Evolutionary conservation across 331 rosid genomes (phyloP).

Genomic region (Pyrus hybrid): DNA sequence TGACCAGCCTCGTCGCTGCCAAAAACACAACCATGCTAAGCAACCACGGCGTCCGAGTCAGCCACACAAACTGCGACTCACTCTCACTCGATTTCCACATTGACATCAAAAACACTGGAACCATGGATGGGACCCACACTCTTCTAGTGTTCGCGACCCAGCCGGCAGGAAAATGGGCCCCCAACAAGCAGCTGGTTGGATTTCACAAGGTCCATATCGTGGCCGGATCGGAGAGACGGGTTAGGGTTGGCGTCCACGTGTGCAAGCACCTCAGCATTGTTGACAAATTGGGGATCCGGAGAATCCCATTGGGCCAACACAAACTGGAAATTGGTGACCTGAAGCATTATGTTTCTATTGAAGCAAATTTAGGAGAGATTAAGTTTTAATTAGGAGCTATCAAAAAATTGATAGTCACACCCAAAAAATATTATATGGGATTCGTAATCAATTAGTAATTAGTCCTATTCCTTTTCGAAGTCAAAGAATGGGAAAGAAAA

Average conservation of each 20-base stretch:
- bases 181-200: conserved; percentile 40
- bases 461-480: not conserved
- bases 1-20: conserved; percentile 2
- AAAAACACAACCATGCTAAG: conserved; percentile 30
- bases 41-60: conserved; percentile 30
- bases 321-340: conserved; percentile 64
- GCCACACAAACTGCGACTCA: conserved; percentile 41
- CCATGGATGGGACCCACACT: conserved; percentile 69
- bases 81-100: conserved; percentile 27
- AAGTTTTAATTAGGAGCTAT: conserved; percentile 1
- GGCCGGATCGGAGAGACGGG: conserved; percentile 41
- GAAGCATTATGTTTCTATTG: conserved; percentile 47
- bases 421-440: not conserved
- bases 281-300: conserved; percentile 61
- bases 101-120: conserved; percentile 56
- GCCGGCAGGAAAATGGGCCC: conserved; percentile 33
- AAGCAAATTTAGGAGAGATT: conserved; percentile 15
- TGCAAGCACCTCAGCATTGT: conserved; percentile 72
- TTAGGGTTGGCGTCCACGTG: conserved; percentile 43
- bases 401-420: not conserved
- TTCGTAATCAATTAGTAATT: not conserved
- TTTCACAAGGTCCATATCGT: conserved; percentile 52
- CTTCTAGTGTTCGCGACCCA: conserved; percentile 51
- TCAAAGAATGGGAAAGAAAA: not conserved
- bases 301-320: conserved; percentile 78